Base-by-base conservation (phyloP, 805 yeast species). In the Wickerhamiella azyma region DNA sequence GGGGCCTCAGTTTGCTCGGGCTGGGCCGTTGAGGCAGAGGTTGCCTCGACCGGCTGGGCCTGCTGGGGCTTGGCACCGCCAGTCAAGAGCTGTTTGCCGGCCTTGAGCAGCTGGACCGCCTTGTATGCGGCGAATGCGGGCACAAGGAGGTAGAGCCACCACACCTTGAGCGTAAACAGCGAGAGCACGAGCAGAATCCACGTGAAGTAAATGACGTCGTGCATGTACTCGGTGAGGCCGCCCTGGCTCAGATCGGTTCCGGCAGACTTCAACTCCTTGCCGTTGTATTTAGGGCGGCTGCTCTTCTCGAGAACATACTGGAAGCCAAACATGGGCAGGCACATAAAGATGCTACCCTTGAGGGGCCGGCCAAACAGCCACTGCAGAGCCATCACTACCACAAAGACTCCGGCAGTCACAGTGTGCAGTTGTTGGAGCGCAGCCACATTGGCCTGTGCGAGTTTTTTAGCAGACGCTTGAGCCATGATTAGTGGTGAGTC, bases 161-260 rank as follows among this genome's bases (percentile, higher is more conserved):
- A 83, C 8, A 75, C 76, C 55, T 70, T 69, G 58, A 74, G 74
- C 5, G 86, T 86, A 32, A 73, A 54, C 5, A 74, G 53, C 66
- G 76, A 72, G 43, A 79, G 61, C 1, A 79, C 46, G 52, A 77
- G 76, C 52, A 76, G 66, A 17, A 72, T 53, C 71, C 79, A 70
- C 2, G 86, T 79, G 39, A 81, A 59, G 56, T 81, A 81, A 49
- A 82, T 64, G 10, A 80, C 59, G 56, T 82, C 92, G 57, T 78
- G 78, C 68, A 81, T 64, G 65, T 78, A 81, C 60, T 82, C 89
- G 33, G 78, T 78, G 36, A 82, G 65, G 0, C 92, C 92, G 3
- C 61, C 57, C 49, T 75, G 82, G 46, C 61, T 61, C 48, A 81
- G 68, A 54, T 82, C 83, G 26, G 70, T 73, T 2, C 88, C 89